Evolutionary conservation across 306 rosid species (phyloP), one percentile per base, ranked within the genome.

Genomic region (Cucumis melo): DNA sequence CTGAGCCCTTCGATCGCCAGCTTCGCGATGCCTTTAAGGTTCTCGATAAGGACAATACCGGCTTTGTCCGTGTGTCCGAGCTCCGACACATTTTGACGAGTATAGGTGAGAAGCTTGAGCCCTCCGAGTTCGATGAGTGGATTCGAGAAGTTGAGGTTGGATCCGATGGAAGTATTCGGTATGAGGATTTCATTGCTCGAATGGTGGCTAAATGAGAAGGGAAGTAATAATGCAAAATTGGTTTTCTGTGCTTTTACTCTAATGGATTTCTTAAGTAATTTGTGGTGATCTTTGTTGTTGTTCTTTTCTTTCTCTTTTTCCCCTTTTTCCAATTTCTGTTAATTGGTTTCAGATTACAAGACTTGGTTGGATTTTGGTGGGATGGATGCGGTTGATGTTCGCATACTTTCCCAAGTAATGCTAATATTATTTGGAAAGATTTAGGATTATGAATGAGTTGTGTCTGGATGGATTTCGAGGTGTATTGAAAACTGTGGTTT

Each of bases 31-130:
- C 98, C 61, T 93, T 93, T 85, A 93, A 91, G 86, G 98, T 93
- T 64, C 92, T 93, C 58, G 98, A 93, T 60, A 93, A 91, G 89
- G 97, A 93, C 73, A 38, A 84, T 75, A 87, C 93, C 14, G 98
- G 98, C 20, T 89, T 50, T 82, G 97, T 93, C 67, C 73, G 91
- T 56, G 98, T 91, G 0, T 55, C 97, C 0, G 99, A 94, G 83
- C 99, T 94, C 79, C 96, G 96, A 0, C 99, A 93, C 83, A 93
- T 93, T 76, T 88, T 93, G 71, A 93, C 98, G 63, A 91, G 87
- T 87, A 93, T 93, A 36, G 98, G 98, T 32, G 98, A 93, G 96
- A 93, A 93, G 86, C 90, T 93, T 12, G 98, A 93, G 80, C 96
- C 97, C 0, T 78, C 96, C 50, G 98, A 93, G 89, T 93, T 93